These are phyloP conservation scores for Theileria sp. DNA, from an alignment of 169 alveolate species.

Conservation along the genomic window DNA sequence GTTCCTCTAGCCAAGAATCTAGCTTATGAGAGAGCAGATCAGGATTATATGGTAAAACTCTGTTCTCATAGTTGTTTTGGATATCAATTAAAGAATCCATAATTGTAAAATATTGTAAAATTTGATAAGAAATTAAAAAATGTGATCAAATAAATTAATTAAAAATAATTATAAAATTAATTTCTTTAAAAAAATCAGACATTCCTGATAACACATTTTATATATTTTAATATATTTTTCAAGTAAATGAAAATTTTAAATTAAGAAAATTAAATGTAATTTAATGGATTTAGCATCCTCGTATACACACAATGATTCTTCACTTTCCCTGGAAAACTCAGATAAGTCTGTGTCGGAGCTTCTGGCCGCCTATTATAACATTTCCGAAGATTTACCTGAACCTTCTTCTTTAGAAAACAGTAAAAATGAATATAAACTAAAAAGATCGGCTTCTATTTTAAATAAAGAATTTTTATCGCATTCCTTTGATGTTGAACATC, in stretches of 20 bases:
- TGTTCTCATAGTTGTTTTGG: neutral
- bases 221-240: too few relatives aligned
- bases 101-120: neutral
- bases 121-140: too few relatives aligned
- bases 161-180: too few relatives aligned
- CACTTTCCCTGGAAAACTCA: neutral
- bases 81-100: neutral
- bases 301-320: neutral
- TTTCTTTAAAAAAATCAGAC: neutral
- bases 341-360: slow-evolving; percentile 62
- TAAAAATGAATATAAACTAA: neutral
- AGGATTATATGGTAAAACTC: neutral
- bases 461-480: slow-evolving; percentile 38
- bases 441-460: slow-evolving; percentile 1
- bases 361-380: slow-evolving; percentile 45
- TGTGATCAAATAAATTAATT: neutral
- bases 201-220: neutral
- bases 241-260: neutral
- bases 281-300: neutral
- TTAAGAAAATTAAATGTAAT: neutral
- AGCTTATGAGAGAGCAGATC: slow-evolving; percentile 28
- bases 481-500: slow-evolving; percentile 41
- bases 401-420: neutral
- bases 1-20: slow-evolving; percentile 41
- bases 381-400: slow-evolving; percentile 4